Evolutionary conservation across 768 basidiomycete species (phyloP).

Genomic region (Pisolithus orientalis): DNA sequence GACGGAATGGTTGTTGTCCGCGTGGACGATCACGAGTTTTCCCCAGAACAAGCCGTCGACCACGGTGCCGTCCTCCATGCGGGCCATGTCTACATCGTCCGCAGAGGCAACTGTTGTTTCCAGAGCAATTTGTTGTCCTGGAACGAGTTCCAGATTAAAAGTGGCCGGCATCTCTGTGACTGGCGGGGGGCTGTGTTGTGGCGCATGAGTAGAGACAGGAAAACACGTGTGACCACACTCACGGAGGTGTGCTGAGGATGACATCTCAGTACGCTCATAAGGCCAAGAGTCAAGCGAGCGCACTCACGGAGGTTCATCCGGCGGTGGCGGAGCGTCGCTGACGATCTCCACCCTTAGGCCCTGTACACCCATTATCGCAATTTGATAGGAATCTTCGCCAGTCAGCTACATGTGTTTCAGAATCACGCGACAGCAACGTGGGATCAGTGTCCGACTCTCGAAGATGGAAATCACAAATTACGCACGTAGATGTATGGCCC

Average conservation of each 20-base stretch:
- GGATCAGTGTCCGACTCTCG: constrained; percentile 7
- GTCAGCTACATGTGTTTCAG: constrained; percentile 47
- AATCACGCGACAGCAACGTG: constrained; percentile 14
- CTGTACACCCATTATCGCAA: constrained; percentile 77
- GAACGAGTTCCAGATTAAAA: constrained; percentile 74
- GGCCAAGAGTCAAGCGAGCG: neutral
- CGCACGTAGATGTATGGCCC: constrained; percentile 81
- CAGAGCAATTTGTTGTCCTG: constrained; percentile 73
- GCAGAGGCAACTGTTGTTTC: constrained; percentile 73
- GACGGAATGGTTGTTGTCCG: constrained; percentile 70
- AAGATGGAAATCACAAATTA: constrained; percentile 12
- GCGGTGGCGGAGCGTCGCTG: constrained; percentile 78
- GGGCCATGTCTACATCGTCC: constrained; percentile 84
- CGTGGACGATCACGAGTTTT: constrained; percentile 76
- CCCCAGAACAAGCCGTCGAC: constrained; percentile 89
- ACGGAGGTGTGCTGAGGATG: constrained; percentile 43
- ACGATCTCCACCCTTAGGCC: constrained; percentile 84
- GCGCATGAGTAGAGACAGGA: constrained; percentile 2
- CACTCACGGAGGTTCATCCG: constrained; percentile 77
- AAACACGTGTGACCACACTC: constrained; percentile 22
- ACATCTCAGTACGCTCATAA: constrained; percentile 7
- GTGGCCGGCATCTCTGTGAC: constrained; percentile 83
- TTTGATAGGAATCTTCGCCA: constrained; percentile 83
- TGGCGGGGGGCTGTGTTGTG: constrained; percentile 46
- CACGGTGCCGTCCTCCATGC: constrained; percentile 83